phyloP scores from a whole-genome alignment of 345 rosid genomes.

The Luvunga scandens region DNA sequence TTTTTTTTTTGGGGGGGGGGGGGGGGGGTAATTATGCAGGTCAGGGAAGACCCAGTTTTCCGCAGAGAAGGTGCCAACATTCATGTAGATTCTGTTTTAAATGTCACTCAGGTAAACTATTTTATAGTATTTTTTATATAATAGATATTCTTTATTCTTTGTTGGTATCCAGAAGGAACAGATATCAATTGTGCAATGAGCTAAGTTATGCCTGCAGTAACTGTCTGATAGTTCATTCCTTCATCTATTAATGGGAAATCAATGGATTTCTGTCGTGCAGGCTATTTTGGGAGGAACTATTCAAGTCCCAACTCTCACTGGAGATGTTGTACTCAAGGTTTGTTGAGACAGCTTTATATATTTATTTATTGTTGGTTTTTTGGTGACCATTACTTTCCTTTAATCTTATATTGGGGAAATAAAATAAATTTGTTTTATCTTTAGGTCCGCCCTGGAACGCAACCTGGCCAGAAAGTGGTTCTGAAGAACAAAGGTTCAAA shows the following conservation, averaged over 20 bases:
- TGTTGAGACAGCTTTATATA: conserved; percentile 11
- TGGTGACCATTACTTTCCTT: background rate
- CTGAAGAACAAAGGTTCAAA: conserved; percentile 86
- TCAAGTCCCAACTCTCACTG: conserved; percentile 95
- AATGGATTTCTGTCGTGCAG: conserved; percentile 40
- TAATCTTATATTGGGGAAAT: background rate
- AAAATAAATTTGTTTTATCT: conserved; percentile 4
- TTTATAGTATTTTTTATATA: background rate
- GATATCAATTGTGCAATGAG: background rate
- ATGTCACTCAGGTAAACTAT: conserved; percentile 70
- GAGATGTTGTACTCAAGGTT: conserved; percentile 99
- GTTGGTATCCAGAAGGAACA: background rate
- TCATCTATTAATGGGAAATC: background rate
- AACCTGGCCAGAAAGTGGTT: conserved; percentile 98
- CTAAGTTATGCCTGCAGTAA: background rate
- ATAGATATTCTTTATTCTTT: background rate
- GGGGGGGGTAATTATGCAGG: conserved; percentile 33
- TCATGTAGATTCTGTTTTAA: conserved; percentile 80
- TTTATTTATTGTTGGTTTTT: conserved; percentile 5
- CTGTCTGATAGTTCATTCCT: background rate
- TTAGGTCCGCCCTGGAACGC: conserved; percentile 95
- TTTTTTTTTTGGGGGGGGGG: too few relatives aligned
- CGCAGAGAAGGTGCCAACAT: conserved; percentile 91
- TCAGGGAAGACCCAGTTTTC: conserved; percentile 91
- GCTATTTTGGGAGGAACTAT: conserved; percentile 97